Base-by-base conservation (phyloP, 2,329 filamentous ascomycete species). In the Diaporthe capsici region DNA sequence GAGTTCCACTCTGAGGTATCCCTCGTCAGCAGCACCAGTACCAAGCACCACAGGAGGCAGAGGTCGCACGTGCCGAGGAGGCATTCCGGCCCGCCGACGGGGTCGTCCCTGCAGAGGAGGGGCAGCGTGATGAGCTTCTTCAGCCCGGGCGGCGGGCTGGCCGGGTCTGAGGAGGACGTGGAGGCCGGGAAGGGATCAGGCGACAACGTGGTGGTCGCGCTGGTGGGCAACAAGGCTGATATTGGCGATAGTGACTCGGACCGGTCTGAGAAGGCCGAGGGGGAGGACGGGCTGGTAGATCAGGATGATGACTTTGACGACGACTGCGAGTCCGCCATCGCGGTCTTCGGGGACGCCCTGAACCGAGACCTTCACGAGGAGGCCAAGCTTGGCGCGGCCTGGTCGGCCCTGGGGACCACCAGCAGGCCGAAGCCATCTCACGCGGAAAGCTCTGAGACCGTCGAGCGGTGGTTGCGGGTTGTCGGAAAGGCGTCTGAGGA, bases 151-250 rank as follows among this genome's bases (percentile, higher is more conserved):
- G 65, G 49, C 9, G 65, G 49, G 17, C 20, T 34, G 7, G 42
- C 2, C 13, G 37, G 53, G 7, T 3, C 34, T 22, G 34, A 28
- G 34, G 65, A 55, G n/a, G 49, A 42, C 22, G 65, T 53, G 13
- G 55, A 22, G 37, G 53, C 31, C 20, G 55, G 72, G 76, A 3
- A 78, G 73, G 58, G 75, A 77, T 9, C 65, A 34, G n/a, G 31
- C 13, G n/a, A 12, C 2, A 31, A 47, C 6, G 34, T 70, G 20
- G 92, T 94, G 61, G 93, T 94, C 77, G 92, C 92, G 39, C 87
- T 94, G 67, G 92, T 94, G 28, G 92, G 92, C 75, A 94, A 94
- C 85, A 93, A 93, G 84, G 86, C 90, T 75, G 92, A 94, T 84
- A 84, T 94, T 78, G 65, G 34, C 4, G 78, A 79, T 28, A 60